Percentiles rank a stretch among this genome's conserved stretches.
These are phyloP conservation scores for Synchytrium microbalum DNA, from an alignment of 371 early-diverging fungal genomes.

Conservation along the genomic window DNA sequence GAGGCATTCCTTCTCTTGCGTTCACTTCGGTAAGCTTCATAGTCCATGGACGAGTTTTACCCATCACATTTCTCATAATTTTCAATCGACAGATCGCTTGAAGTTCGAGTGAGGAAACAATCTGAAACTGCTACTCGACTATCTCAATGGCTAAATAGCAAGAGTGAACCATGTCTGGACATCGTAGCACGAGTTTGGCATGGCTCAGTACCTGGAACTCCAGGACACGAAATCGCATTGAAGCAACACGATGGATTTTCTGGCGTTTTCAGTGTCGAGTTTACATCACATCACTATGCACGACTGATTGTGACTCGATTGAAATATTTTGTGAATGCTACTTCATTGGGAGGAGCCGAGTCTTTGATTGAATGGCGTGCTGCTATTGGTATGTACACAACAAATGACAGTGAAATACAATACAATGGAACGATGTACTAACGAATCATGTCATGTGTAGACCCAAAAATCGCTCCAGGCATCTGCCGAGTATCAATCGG, in stretches of 20 bases:
- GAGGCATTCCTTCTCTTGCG: constrained; percentile 46
- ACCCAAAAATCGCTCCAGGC: constrained; percentile 34
- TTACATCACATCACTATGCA: constrained; percentile 25
- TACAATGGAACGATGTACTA: constrained; percentile 5
- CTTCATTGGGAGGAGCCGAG: constrained; percentile 60
- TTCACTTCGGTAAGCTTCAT: constrained; percentile 17
- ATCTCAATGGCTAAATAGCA: constrained; percentile 28
- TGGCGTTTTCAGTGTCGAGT: constrained; percentile 26
- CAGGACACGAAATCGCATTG: constrained; percentile 23
- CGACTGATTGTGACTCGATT: constrained; percentile 17
- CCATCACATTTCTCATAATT: neutral
- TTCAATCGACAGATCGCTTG: constrained; percentile 27
- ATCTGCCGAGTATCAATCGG: constrained; percentile 56
- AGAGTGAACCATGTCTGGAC: constrained; percentile 11
- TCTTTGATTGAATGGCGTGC: constrained; percentile 52
- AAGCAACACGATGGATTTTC: constrained; percentile 14
- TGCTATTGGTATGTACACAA: constrained; percentile 13
- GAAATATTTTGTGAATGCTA: constrained; percentile 36
- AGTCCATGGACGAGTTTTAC: neutral
- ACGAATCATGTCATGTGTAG: constrained; percentile 10
- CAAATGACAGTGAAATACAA: neutral
- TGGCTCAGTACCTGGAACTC: constrained; percentile 18
- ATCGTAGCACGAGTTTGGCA: constrained; percentile 28
- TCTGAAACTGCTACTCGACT: constrained; percentile 30
- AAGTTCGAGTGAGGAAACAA: constrained; percentile 37